Evolutionary conservation across 768 basidiomycete species (phyloP).

Genomic region (Phaeotremella fagi): DNA sequence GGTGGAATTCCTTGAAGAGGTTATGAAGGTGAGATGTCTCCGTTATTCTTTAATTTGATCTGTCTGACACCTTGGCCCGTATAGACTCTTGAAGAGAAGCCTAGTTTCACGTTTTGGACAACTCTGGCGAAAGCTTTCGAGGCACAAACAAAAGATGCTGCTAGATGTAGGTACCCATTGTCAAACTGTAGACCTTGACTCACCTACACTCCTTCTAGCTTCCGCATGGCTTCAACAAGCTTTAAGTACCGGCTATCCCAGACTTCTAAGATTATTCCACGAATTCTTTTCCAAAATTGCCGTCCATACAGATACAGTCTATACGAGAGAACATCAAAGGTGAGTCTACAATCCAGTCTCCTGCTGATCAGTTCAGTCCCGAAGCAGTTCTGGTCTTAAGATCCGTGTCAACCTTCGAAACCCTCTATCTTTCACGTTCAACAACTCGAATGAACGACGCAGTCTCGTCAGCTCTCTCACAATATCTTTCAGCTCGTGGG

Average conservation of each 20-base stretch:
- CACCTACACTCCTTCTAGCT: conserved; percentile 51
- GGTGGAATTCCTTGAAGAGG: conserved; percentile 79
- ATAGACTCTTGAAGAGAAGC: conserved; percentile 84
- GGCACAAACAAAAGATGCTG: conserved; percentile 70
- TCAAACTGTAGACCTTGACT: not conserved
- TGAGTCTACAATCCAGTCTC: conserved; percentile 40
- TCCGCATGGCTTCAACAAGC: conserved; percentile 90
- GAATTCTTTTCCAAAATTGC: conserved; percentile 95
- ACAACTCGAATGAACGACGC: conserved; percentile 77
- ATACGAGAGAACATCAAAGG: conserved; percentile 80
- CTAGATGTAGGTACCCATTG: conserved; percentile 58
- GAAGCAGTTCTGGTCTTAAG: conserved; percentile 86
- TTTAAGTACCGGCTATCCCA: conserved; percentile 77
- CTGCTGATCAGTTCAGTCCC: too few species aligned
- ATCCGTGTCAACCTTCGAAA: conserved; percentile 75
- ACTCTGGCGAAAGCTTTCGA: conserved; percentile 75
- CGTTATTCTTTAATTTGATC: too few species aligned
- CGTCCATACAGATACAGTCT: conserved; percentile 90
- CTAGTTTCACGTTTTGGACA: conserved; percentile 87
- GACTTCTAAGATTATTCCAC: conserved; percentile 83
- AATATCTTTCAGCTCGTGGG: conserved; percentile 56
- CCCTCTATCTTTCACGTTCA: conserved; percentile 80
- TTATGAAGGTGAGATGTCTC: conserved; percentile 80
- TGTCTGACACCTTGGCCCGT: too few species aligned
- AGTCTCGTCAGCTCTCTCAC: conserved; percentile 67